Conservation (phyloP, 345 rosid genomes). For the Lumnitzera littorea region DNA sequence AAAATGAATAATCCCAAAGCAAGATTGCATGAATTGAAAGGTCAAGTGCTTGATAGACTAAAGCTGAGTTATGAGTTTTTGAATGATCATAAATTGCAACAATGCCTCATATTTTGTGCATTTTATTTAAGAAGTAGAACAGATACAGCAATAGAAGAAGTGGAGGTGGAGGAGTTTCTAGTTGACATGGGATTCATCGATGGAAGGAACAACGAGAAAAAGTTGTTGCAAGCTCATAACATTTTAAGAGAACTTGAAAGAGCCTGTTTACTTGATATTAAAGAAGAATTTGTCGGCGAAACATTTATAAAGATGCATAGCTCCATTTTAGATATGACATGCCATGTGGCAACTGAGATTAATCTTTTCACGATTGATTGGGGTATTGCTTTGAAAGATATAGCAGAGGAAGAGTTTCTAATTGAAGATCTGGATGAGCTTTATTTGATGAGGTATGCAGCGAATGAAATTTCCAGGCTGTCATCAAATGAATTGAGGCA, state of each 20-base stretch:
- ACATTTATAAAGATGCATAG: constrained; percentile 9
- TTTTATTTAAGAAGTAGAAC: not conserved
- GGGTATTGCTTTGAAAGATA: not conserved
- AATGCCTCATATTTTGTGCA: constrained; percentile 20
- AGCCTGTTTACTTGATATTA: too few relatives aligned
- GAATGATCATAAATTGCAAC: constrained; percentile 5
- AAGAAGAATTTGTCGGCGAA: not conserved
- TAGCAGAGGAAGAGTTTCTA: not conserved
- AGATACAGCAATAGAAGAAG: not conserved
- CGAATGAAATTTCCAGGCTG: not conserved
- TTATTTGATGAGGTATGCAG: not conserved
- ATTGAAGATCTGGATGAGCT: not conserved
- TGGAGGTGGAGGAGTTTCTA: constrained; percentile 8
- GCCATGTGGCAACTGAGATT: not conserved
- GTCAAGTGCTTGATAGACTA: constrained; percentile 6
- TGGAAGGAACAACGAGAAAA: constrained; percentile 9
- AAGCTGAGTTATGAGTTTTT: constrained; percentile 13
- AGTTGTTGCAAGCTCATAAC: not conserved
- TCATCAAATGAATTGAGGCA: constrained; percentile 9
- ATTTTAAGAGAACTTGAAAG: too few relatives aligned
- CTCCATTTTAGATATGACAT: constrained; percentile 17
- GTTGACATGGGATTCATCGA: constrained; percentile 16
- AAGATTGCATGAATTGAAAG: not conserved
- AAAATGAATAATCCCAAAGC: not conserved
- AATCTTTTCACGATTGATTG: too few relatives aligned